phyloP scores from a whole-genome alignment of 148 eudicot species.

The Rhododendron molle region DNA sequence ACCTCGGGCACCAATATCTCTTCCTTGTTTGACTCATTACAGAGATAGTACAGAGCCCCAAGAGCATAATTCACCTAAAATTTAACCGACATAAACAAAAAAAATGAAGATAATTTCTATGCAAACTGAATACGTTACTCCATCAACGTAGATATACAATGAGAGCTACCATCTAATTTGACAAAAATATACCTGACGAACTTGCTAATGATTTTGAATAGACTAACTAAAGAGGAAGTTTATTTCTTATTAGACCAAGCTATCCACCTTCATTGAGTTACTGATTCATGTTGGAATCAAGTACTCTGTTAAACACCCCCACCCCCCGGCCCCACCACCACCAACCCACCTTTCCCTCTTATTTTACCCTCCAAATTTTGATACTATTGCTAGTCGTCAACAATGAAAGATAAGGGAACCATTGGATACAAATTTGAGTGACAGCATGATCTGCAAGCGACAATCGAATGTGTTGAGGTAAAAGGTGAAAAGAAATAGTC shows the following conservation, averaged over 20 bases:
- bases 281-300: background rate
- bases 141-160: background rate
- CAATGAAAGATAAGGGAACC: background rate
- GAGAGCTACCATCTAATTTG: background rate
- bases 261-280: background rate
- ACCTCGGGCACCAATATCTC: slow-evolving; percentile 25
- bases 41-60: slow-evolving; percentile 29
- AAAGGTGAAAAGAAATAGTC: background rate
- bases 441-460: background rate
- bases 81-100: background rate
- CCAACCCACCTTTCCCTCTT: background rate
- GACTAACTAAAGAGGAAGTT: background rate
- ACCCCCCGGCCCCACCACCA: background rate
- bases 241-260: background rate
- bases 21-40: slow-evolving; percentile 21
- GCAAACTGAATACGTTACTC: background rate
- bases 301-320: too few relatives aligned
- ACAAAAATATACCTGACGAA: background rate
- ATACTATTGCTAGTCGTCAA: background rate
- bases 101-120: background rate
- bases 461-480: background rate
- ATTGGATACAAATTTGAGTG: background rate
- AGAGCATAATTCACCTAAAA: slow-evolving; percentile 26
- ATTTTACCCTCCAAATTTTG: background rate
- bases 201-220: background rate